Base-by-base conservation (phyloP, 805 yeast species). In the Candida vaughaniae region DNA sequence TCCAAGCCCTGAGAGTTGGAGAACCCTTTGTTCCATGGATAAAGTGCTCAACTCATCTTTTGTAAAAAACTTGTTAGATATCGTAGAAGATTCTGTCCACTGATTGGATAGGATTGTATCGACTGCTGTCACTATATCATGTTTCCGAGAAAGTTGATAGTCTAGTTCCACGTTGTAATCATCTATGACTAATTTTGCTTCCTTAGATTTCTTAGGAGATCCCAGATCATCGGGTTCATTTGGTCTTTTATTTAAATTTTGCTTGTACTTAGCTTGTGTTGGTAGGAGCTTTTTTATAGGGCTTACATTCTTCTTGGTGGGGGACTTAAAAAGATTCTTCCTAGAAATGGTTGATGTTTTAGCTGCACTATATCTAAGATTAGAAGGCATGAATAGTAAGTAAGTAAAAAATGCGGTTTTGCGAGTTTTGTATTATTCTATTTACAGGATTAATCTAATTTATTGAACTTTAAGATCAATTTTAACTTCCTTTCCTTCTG, bases 111-210 rank as follows among this genome's bases (percentile, higher is more conserved):
- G 25, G 5, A 66, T 56, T 2, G 60, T 53, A 17, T 59, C 58
- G 5, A 66, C 47, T 1, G 70, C 71, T 2, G 48, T 46, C 17
- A 56, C 25, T 2, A 69, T 38, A 38, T 63, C 60, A 12, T 64
- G 56, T 3, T 45, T 45, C n/a, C 39, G 42, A 6, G 60, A 51
- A 16, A 69, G 49, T 31, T 61, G 68, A 33, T 57, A 67, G 42
- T 69, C 71, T 36, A 69, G 48, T 39, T 64, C 62, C 4, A 65
- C 66, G 44, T 69, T 61, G 49, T 65, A 65, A 44, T 62, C 66
- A 20, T 42, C 38, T 3, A 45, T 25, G 4, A 32, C 14, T 18
- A 45, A 18, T 12, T 30, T 36, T 12, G 31, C 3, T 5, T 11
- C 28, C 15, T 29, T 16, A 15, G 28, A 30, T 32, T 38, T 38